Conservation (phyloP, 208 protist genomes). For the Leishmania arabica region DNA sequence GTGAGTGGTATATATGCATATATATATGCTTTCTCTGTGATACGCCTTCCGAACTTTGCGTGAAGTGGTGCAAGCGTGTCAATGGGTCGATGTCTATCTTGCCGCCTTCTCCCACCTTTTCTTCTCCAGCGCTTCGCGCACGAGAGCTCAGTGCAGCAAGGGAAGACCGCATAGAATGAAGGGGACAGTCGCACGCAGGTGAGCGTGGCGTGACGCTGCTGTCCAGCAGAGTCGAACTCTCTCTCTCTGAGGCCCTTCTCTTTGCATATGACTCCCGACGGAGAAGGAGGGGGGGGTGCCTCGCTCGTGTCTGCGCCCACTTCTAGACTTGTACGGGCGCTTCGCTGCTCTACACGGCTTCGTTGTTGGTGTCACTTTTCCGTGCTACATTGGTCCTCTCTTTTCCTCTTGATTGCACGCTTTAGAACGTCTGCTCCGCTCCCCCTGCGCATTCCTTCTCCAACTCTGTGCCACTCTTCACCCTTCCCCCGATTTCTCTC, state of each 20-base stretch:
- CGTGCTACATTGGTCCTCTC: conserved; percentile 2
- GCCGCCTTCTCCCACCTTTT: background rate
- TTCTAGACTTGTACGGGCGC: background rate
- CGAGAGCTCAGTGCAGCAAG: background rate
- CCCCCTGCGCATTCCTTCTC: background rate
- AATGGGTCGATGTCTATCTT: background rate
- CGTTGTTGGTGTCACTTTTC: background rate
- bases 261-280: background rate
- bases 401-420: background rate
- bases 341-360: background rate
- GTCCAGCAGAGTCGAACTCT: background rate
- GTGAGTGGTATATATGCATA: background rate
- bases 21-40: too few relatives aligned
- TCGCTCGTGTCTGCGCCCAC: background rate
- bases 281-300: background rate
- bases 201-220: too few relatives aligned
- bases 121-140: background rate
- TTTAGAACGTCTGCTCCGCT: background rate
- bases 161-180: background rate
- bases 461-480: conserved; percentile 8
- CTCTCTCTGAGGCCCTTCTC: background rate
- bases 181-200: background rate
- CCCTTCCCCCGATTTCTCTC: background rate
- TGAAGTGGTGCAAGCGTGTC: background rate
- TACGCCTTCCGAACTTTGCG: background rate